phyloP scores from a whole-genome alignment of 2,329 filamentous ascomycete genomes.

The Ophiosphaerella korrae region DNA sequence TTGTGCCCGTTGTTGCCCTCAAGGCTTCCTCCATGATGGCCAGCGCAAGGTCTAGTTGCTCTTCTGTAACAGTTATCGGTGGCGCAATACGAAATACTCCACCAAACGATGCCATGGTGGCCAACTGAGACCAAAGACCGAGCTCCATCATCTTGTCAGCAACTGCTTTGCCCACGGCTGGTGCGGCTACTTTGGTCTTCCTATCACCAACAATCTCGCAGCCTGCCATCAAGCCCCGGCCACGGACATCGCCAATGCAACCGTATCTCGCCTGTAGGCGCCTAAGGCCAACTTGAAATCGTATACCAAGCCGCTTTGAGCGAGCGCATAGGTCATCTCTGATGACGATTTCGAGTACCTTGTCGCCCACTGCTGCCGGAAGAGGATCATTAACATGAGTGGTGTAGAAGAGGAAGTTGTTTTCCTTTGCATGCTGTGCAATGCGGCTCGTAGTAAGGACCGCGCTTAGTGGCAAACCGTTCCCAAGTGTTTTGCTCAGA shows the following conservation, averaged over 20 bases:
- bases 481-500: constrained; percentile 66
- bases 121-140: constrained; percentile 64
- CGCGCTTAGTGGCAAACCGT: constrained; percentile 63
- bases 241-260: constrained; percentile 67
- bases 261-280: constrained; percentile 58
- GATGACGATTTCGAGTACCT: constrained; percentile 66
- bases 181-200: constrained; percentile 54
- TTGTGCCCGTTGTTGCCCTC: constrained; percentile 53
- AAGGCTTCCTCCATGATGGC: constrained; percentile 64
- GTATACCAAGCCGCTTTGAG: constrained; percentile 51
- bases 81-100: constrained; percentile 66
- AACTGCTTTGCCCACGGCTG: constrained; percentile 56
- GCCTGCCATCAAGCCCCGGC: constrained; percentile 63
- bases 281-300: constrained; percentile 56
- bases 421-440: constrained; percentile 54
- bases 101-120: constrained; percentile 51
- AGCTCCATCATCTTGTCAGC: constrained; percentile 56
- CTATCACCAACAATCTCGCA: constrained; percentile 62
- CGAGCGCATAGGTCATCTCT: constrained; percentile 59
- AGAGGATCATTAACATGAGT: constrained; percentile 68
- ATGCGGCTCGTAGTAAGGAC: constrained; percentile 63
- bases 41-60: constrained; percentile 55
- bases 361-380: constrained; percentile 63
- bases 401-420: constrained; percentile 63
- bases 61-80: constrained; percentile 60